Evolutionary conservation across 768 basidiomycete species (phyloP).

Genomic region (Phaffia tasmanica): DNA sequence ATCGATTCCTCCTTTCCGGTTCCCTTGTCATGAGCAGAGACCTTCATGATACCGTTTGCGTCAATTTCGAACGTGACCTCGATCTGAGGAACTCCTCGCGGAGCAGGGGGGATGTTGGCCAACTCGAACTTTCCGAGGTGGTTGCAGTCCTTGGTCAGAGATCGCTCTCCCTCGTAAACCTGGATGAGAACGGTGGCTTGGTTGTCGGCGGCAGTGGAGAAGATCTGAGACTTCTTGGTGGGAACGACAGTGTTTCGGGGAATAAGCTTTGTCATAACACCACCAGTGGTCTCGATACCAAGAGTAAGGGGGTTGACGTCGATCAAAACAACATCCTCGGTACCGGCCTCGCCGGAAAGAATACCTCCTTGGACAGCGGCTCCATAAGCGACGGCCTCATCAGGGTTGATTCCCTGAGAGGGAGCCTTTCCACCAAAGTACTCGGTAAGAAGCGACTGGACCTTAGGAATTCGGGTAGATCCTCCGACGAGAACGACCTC

Average conservation of each 20-base stretch:
- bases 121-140: constrained; percentile 74
- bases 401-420: constrained; percentile 96
- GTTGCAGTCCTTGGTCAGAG: constrained; percentile 97
- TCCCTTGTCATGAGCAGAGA: constrained; percentile 66
- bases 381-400: constrained; percentile 98
- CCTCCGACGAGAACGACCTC: constrained; percentile 91
- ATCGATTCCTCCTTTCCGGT: constrained; percentile 49
- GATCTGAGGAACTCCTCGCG: constrained; percentile 60
- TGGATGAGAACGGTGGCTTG: constrained; percentile 91
- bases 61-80: constrained; percentile 95
- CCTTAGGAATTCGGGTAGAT: constrained; percentile 99
- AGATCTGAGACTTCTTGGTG: constrained; percentile 92
- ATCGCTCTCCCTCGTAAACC: constrained; percentile 94
- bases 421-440: constrained; percentile 95
- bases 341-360: constrained; percentile 84
- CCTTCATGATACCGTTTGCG: constrained; percentile 93
- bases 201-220: constrained; percentile 55
- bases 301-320: constrained; percentile 95
- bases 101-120: constrained; percentile 25
- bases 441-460: constrained; percentile 95
- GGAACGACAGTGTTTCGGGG: constrained; percentile 96
- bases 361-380: constrained; percentile 98
- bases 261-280: constrained; percentile 96
- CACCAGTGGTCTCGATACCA: constrained; percentile 97
- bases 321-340: constrained; percentile 81